Evolutionary conservation across 1,284 basidiomycete genomes (phyloP).

Genomic region (Termitomyces sp.): DNA sequence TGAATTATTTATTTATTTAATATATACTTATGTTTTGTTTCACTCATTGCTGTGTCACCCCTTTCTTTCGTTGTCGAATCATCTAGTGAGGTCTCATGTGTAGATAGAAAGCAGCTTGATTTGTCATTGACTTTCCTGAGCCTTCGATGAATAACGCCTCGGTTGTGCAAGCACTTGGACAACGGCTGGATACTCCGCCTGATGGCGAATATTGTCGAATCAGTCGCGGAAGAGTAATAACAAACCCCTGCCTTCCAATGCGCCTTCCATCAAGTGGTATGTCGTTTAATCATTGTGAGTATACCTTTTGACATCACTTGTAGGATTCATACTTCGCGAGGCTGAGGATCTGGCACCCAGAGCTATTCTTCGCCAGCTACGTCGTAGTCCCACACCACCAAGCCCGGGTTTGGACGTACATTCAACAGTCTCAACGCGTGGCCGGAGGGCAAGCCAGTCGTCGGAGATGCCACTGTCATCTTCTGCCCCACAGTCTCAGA

Average conservation of each 20-base stretch:
- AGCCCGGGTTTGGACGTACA: slow-evolving; percentile 8
- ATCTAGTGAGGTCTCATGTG: slow-evolving; percentile 11
- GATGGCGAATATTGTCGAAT: slow-evolving; percentile 13
- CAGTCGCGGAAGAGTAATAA: slow-evolving; percentile 33
- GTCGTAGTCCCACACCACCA: slow-evolving; percentile 19
- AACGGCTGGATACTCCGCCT: slow-evolving; percentile 25
- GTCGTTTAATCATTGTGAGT: slow-evolving; percentile 20
- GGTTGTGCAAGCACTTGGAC: slow-evolving; percentile 37
- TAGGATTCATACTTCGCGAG: slow-evolving; percentile 66
- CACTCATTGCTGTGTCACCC: not conserved
- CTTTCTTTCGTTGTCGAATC: not conserved
- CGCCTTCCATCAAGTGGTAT: slow-evolving; percentile 62
- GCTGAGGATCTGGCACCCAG: slow-evolving; percentile 50
- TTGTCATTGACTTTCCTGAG: slow-evolving; percentile 9
- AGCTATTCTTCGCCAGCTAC: slow-evolving; percentile 37
- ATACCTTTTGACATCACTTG: slow-evolving; percentile 17
- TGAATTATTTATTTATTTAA: too few species aligned
- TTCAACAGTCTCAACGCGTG: not conserved
- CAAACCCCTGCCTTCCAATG: slow-evolving; percentile 57
- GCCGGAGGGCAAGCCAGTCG: slow-evolving; percentile 24
- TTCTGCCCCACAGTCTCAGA: slow-evolving; percentile 11
- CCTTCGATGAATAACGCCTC: slow-evolving; percentile 49
- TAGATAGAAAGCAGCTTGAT: slow-evolving; percentile 9
- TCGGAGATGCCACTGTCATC: slow-evolving; percentile 22
- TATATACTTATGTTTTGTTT: not conserved